Conservation (phyloP, 345 rosid genomes). For the Excoecaria cochinchinensis region DNA sequence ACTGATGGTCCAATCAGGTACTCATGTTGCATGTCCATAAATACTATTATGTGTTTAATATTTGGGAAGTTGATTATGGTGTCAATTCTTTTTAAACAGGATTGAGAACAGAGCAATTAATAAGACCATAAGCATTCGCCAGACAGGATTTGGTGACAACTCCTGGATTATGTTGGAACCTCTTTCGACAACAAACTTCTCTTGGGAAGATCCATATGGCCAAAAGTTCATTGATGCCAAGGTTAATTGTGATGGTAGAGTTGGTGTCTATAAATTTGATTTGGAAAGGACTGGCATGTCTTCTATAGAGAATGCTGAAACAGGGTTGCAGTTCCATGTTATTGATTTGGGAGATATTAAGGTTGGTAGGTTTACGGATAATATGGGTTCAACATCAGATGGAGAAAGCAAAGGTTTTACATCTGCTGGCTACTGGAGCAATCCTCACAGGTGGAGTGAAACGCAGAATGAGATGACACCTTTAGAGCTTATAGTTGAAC, state of each 20-base stretch:
- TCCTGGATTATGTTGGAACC: conserved; percentile 71
- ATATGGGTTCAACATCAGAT: conserved; percentile 31
- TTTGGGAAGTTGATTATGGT: conserved; percentile 9
- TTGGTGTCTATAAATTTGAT: conserved; percentile 54
- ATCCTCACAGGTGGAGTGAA: conserved; percentile 39
- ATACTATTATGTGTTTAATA: background rate
- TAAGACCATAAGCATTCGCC: conserved; percentile 69
- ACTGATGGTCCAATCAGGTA: conserved; percentile 87
- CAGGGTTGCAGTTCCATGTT: conserved; percentile 60
- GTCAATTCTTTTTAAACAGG: conserved; percentile 43
- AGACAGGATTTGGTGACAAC: conserved; percentile 81
- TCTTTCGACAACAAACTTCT: conserved; percentile 67
- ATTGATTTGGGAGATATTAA: conserved; percentile 64
- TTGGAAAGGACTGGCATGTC: conserved; percentile 54
- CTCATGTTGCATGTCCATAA: conserved; percentile 4
- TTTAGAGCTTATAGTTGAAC: conserved; percentile 75
- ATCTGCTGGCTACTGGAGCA: conserved; percentile 43
- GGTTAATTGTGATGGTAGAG: conserved; percentile 43
- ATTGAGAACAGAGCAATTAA: conserved; percentile 74
- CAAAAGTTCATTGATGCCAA: conserved; percentile 70
- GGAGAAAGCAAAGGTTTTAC: conserved; percentile 42
- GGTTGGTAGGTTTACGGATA: conserved; percentile 65
- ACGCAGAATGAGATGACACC: conserved; percentile 43
- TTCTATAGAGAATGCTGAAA: conserved; percentile 44
- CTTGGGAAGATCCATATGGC: conserved; percentile 98